A percentile compares a stretch with the other conserved stretches of the same genome.
Evolutionary conservation across 2,329 filamentous ascomycete species (phyloP).

Genomic region (Stachybotrys elegans): DNA sequence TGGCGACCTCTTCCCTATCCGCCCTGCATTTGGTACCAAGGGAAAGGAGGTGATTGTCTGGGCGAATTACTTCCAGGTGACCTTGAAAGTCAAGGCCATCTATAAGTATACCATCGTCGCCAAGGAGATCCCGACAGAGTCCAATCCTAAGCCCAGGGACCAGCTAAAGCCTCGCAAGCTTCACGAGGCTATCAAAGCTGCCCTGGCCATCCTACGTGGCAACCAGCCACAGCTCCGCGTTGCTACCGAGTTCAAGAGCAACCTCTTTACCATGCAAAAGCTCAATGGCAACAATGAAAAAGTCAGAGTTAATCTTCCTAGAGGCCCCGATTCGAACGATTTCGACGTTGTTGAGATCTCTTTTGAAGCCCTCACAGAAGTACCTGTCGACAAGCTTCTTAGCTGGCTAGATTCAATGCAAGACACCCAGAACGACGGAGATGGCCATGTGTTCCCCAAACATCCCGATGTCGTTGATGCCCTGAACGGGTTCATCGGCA

Average conservation of each 20-base stretch:
- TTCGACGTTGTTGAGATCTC: conserved; percentile 33
- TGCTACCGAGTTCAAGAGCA: conserved; percentile 47
- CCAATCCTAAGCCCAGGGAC: conserved; percentile 16
- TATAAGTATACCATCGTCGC: conserved; percentile 43
- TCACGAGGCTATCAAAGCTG: conserved; percentile 32
- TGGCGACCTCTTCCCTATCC: conserved; percentile 32
- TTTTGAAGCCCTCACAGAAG: conserved; percentile 33
- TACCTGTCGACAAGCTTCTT: conserved; percentile 35
- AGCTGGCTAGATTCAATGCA: conserved; percentile 39
- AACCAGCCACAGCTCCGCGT: conserved; percentile 23
- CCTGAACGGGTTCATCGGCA: conserved; percentile 47
- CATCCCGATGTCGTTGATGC: conserved; percentile 44
- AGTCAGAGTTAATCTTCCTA: conserved; percentile 28
- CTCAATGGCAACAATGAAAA: conserved; percentile 28
- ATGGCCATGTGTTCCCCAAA: conserved; percentile 39
- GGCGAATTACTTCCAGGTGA: conserved; percentile 50
- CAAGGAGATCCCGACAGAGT: conserved; percentile 13
- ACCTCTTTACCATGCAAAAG: conserved; percentile 35
- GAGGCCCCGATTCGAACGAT: conserved; percentile 22
- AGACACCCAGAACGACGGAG: conserved; percentile 22
- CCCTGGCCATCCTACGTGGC: conserved; percentile 28
- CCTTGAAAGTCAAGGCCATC: conserved; percentile 28
- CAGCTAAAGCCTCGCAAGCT: conserved; percentile 41
- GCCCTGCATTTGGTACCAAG: conserved; percentile 43
- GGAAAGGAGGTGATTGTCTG: conserved; percentile 41